Evolutionary conservation across 129 eudicot genomes (phyloP), one percentile per base, ranked within the genome.

Genomic region (Tagetes erecta): DNA sequence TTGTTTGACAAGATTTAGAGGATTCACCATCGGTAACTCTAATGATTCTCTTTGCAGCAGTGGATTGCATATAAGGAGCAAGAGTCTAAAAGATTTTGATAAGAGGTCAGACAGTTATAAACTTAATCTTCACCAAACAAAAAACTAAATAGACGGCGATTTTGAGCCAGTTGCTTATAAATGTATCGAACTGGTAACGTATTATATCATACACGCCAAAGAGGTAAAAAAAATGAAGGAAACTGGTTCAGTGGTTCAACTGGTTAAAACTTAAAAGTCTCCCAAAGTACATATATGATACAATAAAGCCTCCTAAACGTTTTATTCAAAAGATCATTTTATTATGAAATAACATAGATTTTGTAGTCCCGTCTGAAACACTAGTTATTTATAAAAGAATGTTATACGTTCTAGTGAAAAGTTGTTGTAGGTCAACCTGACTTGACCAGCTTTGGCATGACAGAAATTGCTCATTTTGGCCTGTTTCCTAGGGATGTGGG

Each of bases 11-110:
- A 31, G 14, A 47, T 74, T 77, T 78, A 76, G 55, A 71, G 1
- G 79, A 66, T n/a, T 70, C 80, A 31, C 82, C 74, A 80, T 75
- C 74, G 67, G 68, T 69, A 52, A 38, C 72, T 64, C 70, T 80
- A 67, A 68, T 44, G 40, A 86, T 66, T 45, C 77, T 87, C 49
- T 80, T 84, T 59, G 89, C 84, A 71, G 92, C 88, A 55, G 84
- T 76, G 66, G 89, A 75, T 64, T 90, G 98, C 98, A 93, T 93
- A 77, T 83, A 88, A 63, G 96, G 97, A 59, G 96, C 89, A 79
- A 93, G 80, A 62, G 91, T 88, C 98, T 90, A 68, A 12, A 44
- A 27, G 74, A 77, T 49, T 41, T 50, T 9, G 63, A 52, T 62
- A 36, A 55, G 36, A 49, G 27, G 52, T 67, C 50, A 49, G 41